phyloP scores from a whole-genome alignment of 164 flowering plant genomes.

The Cinnamomum chago region DNA sequence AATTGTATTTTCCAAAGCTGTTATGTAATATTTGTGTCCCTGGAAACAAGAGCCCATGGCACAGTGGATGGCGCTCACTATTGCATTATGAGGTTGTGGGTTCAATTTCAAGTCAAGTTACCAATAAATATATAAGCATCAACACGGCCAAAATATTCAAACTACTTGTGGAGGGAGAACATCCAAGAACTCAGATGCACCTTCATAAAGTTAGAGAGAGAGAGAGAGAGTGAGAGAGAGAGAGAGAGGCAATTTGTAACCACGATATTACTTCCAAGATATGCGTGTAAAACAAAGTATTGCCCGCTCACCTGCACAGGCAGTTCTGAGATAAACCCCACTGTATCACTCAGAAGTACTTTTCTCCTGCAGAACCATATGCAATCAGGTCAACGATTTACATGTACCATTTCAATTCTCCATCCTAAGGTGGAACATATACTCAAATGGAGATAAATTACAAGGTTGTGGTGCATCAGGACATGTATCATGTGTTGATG shows the following conservation, averaged over 20 bases:
- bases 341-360: constrained; percentile 92
- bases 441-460: too few relatives aligned
- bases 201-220: not conserved
- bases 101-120: too few relatives aligned
- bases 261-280: not conserved
- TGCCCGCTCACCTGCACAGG: constrained; percentile 72
- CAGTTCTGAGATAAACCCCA: constrained; percentile 94
- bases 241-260: not conserved
- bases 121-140: not conserved
- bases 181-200: not conserved
- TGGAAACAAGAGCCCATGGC: too few relatives aligned
- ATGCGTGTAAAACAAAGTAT: too few relatives aligned
- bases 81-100: too few relatives aligned
- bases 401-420: not conserved
- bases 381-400: constrained; percentile 2
- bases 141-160: not conserved
- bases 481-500: too few relatives aligned
- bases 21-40: not conserved
- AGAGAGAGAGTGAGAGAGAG: not conserved
- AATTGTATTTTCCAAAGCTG: not conserved
- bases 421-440: not conserved
- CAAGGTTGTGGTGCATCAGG: too few relatives aligned
- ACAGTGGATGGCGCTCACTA: too few relatives aligned
- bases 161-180: not conserved
- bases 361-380: constrained; percentile 56